Evolutionary conservation across 495 filamentous ascomycete species (phyloP), one percentile per base, ranked within the genome.

Genomic region (Neurospora cerealis): DNA sequence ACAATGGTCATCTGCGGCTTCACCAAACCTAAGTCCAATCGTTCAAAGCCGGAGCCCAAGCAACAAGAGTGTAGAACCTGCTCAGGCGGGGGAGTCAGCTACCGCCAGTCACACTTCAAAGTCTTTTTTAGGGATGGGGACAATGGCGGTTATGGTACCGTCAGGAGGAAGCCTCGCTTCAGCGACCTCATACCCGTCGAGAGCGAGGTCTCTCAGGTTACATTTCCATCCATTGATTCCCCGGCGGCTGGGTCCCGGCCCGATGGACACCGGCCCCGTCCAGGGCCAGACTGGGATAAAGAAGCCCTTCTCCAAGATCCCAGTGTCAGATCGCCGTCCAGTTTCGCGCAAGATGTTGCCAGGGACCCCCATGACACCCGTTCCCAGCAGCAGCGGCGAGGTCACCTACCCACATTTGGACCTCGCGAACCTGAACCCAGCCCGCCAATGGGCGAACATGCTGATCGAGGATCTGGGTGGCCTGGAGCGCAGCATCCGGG

Each of bases 1-100:
- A 15, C 81, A 82, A 9, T 88, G 87, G 87, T 86, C 82, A 19
- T 86, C 83, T n/a, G 83, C 83, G 13, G 82, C 80, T 34, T 83
- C 85, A 70, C 85, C 85, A 13, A 79, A 77, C 19, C 71, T 86
- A 66, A 85, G 84, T 70, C 84, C 86, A 2, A 86, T 87, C 54
- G 74, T 77, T 21, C 83, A 86, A 74, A 85, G 85, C 17, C 54
- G 79, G n/a, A 75, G 75, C 21, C 80, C 44, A 36, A 77, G 70
- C 40, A 69, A 19, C 24, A 70, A 32, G n/a, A n/a, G 54, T 19
- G 54, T 4, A 9, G 54, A 66, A 36, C 13, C 39, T n/a, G 38
- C 46, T 32, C 71, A 72, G 11, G 11, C 39, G 4, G 78, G 74
- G 32, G 71, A 73, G 24, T 17, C 75, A 34, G 70, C 70, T 70